These are phyloP conservation scores for Xerocomus brunneocitrinus DNA, from an alignment of 768 basidiomycete genomes.

Conservation along the genomic window DNA sequence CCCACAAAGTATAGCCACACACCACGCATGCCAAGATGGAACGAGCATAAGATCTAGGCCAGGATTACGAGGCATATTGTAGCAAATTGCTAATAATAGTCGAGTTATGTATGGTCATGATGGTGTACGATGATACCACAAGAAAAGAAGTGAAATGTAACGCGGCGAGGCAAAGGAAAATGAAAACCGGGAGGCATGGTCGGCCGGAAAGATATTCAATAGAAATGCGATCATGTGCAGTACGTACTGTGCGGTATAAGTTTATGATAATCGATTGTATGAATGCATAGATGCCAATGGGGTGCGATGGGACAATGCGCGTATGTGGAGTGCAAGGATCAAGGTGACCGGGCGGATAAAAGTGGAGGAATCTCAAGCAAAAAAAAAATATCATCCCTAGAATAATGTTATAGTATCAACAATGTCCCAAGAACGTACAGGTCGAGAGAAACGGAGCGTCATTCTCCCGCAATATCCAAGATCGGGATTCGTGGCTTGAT, in stretches of 20 bases:
- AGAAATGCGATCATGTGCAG: conserved; percentile 30
- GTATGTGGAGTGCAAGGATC: conserved; percentile 2
- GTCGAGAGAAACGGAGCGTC: conserved; percentile 12
- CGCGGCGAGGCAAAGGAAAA: not conserved
- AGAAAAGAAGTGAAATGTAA: conserved; percentile 2
- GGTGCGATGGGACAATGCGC: not conserved
- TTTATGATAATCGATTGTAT: conserved; percentile 18
- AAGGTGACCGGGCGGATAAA: conserved; percentile 14
- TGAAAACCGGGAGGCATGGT: not conserved
- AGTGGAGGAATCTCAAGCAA: conserved; percentile 23
- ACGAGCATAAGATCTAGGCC: conserved; percentile 4
- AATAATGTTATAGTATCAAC: conserved; percentile 33
- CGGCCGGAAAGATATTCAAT: conserved; percentile 15
- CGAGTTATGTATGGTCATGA: conserved; percentile 13
- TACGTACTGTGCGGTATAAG: conserved; percentile 24
- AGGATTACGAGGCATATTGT: conserved; percentile 11
- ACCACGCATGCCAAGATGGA: not conserved
- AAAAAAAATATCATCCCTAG: conserved; percentile 29
- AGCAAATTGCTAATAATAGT: conserved; percentile 21
- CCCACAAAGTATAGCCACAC: not conserved
- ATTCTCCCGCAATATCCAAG: conserved; percentile 20
- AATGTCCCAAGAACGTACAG: conserved; percentile 35
- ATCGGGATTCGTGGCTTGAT: conserved; percentile 7
- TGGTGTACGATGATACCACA: conserved; percentile 8
- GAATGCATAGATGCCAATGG: conserved; percentile 27